Evolutionary conservation across 116 monocot genomes (phyloP).

Genomic region (Cymodocea nodosa): DNA sequence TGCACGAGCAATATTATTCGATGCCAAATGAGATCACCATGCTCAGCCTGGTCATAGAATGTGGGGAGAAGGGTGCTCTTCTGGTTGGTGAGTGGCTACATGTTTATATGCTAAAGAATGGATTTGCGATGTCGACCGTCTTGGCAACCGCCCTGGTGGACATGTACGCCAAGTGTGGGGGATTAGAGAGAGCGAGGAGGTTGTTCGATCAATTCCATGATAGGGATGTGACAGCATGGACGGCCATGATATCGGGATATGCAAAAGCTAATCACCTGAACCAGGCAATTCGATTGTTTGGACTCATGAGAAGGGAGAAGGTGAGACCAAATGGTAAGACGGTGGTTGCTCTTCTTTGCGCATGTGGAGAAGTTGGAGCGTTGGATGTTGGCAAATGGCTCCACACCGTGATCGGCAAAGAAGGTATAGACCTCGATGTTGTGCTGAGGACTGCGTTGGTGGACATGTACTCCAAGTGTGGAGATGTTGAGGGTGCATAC

Average conservation of each 20-base stretch:
- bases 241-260: constrained; percentile 47
- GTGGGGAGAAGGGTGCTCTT: constrained; percentile 14
- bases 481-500: constrained; percentile 31
- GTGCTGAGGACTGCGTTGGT: constrained; percentile 42
- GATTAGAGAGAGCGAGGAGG: constrained; percentile 23
- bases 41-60: constrained; percentile 35
- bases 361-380: constrained; percentile 37
- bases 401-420: constrained; percentile 31
- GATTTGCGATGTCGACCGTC: constrained; percentile 14
- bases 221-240: constrained; percentile 36
- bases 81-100: constrained; percentile 34
- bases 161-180: constrained; percentile 54
- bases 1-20: constrained; percentile 18
- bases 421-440: constrained; percentile 20
- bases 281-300: constrained; percentile 34
- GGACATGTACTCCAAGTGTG: constrained; percentile 59
- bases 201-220: constrained; percentile 39
- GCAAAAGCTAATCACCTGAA: constrained; percentile 15
- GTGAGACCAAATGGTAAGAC: constrained; percentile 34
- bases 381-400: constrained; percentile 40
- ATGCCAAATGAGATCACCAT: constrained; percentile 48
- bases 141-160: constrained; percentile 40
- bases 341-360: constrained; percentile 22
- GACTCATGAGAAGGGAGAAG: constrained; percentile 25
- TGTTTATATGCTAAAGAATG: constrained; percentile 32